phyloP scores from a whole-genome alignment of 2,329 filamentous ascomycete species.

The Hypoxylon sp. region DNA sequence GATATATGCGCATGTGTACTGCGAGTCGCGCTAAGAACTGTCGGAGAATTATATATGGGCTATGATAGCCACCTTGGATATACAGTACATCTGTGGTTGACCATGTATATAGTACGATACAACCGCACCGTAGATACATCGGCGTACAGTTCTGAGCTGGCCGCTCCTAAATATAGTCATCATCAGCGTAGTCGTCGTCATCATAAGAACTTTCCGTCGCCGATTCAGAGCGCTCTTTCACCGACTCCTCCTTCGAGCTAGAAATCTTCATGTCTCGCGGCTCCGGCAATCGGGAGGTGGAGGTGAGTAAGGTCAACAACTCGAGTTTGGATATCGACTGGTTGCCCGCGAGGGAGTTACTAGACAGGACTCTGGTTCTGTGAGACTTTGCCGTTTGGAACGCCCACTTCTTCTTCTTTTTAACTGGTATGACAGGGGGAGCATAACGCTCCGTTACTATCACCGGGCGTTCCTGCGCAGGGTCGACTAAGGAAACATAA shows the following conservation, averaged over 20 bases:
- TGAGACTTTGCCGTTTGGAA: neutral
- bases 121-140: neutral
- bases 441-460: conserved; percentile 22
- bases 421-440: conserved; percentile 13
- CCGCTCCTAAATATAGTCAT: conserved; percentile 10
- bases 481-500: conserved; percentile 48
- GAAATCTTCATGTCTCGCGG: conserved; percentile 10
- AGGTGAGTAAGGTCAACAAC: conserved; percentile 28
- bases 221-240: neutral
- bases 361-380: conserved; percentile 14
- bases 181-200: conserved; percentile 20
- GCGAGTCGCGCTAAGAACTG: neutral
- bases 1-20: neutral
- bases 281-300: conserved; percentile 1
- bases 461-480: conserved; percentile 29
- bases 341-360: conserved; percentile 31
- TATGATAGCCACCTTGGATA: neutral
- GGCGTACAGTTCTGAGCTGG: conserved; percentile 3
- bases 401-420: neutral
- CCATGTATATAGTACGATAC: neutral
- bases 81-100: neutral
- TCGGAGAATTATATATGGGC: neutral
- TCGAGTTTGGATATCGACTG: conserved; percentile 11
- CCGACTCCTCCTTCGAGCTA: neutral
- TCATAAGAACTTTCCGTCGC: neutral